Evolutionary conservation across 2,329 filamentous ascomycete genomes (phyloP).

Genomic region (Simplicillium aogashimaense): DNA sequence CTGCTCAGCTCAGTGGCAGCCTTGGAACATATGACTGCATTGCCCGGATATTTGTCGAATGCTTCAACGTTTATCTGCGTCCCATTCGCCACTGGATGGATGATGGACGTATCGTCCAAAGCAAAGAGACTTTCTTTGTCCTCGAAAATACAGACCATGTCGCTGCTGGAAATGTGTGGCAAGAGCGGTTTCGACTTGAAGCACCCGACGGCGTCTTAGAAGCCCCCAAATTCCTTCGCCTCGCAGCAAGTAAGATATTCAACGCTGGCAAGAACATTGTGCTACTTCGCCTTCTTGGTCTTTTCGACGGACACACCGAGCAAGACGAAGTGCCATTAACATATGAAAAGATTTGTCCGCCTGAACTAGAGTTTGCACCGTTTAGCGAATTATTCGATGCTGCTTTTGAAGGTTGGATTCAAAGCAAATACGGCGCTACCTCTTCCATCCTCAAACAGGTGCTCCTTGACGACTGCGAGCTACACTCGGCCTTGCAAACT

Average conservation of each 20-base stretch:
- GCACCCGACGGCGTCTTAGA: constrained; percentile 50
- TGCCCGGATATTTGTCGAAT: constrained; percentile 65
- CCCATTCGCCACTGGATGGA: constrained; percentile 82
- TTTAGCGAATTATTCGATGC: constrained; percentile 67
- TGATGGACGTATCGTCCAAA: constrained; percentile 55
- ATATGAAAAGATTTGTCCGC: constrained; percentile 45
- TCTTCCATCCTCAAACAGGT: constrained; percentile 54
- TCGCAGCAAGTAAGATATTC: constrained; percentile 64
- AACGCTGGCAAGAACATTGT: constrained; percentile 82
- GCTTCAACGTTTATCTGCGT: constrained; percentile 71
- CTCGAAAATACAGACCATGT: constrained; percentile 44
- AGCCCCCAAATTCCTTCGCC: constrained; percentile 65
- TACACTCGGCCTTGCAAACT: constrained; percentile 54
- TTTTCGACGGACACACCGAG: constrained; percentile 33
- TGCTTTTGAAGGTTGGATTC: constrained; percentile 68
- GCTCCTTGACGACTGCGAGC: constrained; percentile 58
- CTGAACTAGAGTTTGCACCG: constrained; percentile 41
- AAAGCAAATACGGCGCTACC: constrained; percentile 61
- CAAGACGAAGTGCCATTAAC: constrained; percentile 32
- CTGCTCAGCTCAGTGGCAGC: constrained; percentile 61
- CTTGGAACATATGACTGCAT: constrained; percentile 51
- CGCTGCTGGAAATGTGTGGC: constrained; percentile 62
- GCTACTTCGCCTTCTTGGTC: constrained; percentile 59
- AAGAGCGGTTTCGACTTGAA: constrained; percentile 60
- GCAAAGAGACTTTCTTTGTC: constrained; percentile 69